Evolutionary conservation across 2,329 filamentous ascomycete genomes (phyloP).

Genomic region (Aspergillus puulaauensis): DNA sequence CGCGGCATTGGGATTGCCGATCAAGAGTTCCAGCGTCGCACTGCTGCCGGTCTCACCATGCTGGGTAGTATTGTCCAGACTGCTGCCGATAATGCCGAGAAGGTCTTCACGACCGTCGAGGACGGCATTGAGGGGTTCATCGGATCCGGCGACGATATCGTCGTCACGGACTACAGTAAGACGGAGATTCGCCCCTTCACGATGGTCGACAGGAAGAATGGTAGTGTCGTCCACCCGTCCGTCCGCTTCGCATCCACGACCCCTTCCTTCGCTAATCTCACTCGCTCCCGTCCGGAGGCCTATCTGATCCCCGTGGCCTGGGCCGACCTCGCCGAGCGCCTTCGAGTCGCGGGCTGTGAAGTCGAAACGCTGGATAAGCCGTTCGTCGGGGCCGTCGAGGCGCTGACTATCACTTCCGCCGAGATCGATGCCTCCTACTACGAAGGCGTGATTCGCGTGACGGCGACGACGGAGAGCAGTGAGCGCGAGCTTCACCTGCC

Average conservation of each 20-base stretch:
- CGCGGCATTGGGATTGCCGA: constrained; percentile 5
- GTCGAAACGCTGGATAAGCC: constrained; percentile 2
- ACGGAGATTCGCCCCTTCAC: background rate
- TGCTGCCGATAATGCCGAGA: background rate
- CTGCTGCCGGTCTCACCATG: constrained; percentile 2
- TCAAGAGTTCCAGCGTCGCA: constrained; percentile 7
- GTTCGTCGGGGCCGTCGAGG: constrained; percentile 2
- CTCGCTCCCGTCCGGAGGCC: constrained; percentile 5
- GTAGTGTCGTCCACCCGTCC: constrained; percentile 3
- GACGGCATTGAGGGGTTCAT: background rate
- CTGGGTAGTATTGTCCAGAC: constrained; percentile 6
- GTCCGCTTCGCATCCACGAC: constrained; percentile 10
- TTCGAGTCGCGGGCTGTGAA: background rate
- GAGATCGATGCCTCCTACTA: constrained; percentile 3
- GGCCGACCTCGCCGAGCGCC: background rate
- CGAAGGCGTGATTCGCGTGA: constrained; percentile 6
- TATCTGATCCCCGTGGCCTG: constrained; percentile 6
- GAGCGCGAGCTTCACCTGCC: background rate
- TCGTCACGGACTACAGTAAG: constrained; percentile 4
- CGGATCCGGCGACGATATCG: background rate
- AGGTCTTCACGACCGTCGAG: constrained; percentile 3
- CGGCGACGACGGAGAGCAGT: background rate
- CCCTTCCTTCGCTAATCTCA: constrained; percentile 1
- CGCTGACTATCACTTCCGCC: background rate
- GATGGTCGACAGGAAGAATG: constrained; percentile 2